phyloP scores from a whole-genome alignment of 306 rosid genomes.

The Alnus rubra region DNA sequence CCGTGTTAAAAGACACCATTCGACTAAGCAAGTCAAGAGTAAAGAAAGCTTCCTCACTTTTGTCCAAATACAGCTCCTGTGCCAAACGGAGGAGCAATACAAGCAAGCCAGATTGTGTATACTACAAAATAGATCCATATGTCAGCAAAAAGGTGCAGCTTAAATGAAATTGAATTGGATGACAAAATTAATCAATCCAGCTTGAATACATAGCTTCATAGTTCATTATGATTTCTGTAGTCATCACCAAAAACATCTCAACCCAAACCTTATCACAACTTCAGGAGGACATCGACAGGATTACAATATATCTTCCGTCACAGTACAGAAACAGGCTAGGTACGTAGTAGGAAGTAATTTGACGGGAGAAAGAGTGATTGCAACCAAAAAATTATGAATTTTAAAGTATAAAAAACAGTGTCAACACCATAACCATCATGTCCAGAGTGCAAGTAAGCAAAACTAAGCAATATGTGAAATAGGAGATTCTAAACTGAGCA shows the following conservation, averaged over 20 bases:
- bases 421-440: neutral
- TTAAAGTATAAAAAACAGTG: neutral
- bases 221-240: neutral
- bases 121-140: slow-evolving; percentile 42
- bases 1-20: slow-evolving; percentile 76
- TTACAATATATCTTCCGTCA: neutral
- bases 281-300: neutral
- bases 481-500: neutral
- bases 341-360: neutral
- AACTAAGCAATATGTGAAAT: neutral
- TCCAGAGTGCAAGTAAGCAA: neutral
- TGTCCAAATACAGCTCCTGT: slow-evolving; percentile 58
- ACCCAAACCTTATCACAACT: neutral
- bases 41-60: slow-evolving; percentile 59
- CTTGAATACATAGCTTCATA: neutral
- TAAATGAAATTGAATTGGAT: neutral
- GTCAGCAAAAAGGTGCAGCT: slow-evolving; percentile 20
- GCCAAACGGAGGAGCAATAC: slow-evolving; percentile 79
- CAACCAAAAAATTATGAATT: neutral
- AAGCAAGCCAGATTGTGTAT: slow-evolving; percentile 68
- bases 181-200: neutral
- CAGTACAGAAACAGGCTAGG: neutral
- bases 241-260: neutral
- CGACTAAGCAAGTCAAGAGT: slow-evolving; percentile 81
- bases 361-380: neutral